Percentiles rank a stretch among this genome's conserved stretches.
These are phyloP conservation scores for Ophiostoma australiae DNA, from an alignment of 2,329 filamentous ascomycete species.

Conservation along the genomic window DNA sequence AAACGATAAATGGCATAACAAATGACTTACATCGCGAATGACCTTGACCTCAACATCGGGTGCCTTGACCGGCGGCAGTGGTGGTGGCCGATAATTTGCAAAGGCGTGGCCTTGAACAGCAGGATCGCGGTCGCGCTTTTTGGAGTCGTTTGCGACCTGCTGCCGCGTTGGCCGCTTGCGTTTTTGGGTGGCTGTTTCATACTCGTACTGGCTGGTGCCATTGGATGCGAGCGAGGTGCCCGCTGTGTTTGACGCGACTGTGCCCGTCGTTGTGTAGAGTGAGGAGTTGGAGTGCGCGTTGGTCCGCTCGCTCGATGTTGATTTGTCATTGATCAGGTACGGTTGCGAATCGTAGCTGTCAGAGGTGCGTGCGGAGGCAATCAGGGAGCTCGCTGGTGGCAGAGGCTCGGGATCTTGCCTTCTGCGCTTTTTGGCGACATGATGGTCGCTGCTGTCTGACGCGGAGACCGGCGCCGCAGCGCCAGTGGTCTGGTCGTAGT, in stretches of 20 bases:
- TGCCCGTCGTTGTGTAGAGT: slow-evolving; percentile 70
- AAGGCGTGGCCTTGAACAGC: slow-evolving; percentile 67
- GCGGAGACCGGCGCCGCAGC: not conserved
- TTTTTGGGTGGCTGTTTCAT: slow-evolving; percentile 72
- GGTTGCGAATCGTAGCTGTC: slow-evolving; percentile 54
- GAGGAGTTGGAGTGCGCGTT: slow-evolving; percentile 73
- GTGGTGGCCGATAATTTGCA: slow-evolving; percentile 77
- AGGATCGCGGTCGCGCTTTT: slow-evolving; percentile 68
- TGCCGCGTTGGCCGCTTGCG: slow-evolving; percentile 73
- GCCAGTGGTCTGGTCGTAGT: slow-evolving; percentile 24
- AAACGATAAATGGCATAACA: too few species aligned
- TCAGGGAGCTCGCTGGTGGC: slow-evolving; percentile 23
- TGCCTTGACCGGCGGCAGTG: slow-evolving; percentile 85
- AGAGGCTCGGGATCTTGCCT: slow-evolving; percentile 49
- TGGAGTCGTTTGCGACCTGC: slow-evolving; percentile 75
- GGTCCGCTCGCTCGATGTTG: slow-evolving; percentile 76
- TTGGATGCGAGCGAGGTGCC: slow-evolving; percentile 77
- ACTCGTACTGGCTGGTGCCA: slow-evolving; percentile 55
- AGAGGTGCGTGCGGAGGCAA: slow-evolving; percentile 32
- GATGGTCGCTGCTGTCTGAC: slow-evolving; percentile 35
- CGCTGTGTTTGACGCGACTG: slow-evolving; percentile 66
- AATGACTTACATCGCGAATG: slow-evolving; percentile 55
- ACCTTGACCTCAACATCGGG: slow-evolving; percentile 65
- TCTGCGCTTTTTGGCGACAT: slow-evolving; percentile 69
- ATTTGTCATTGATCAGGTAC: slow-evolving; percentile 43